Base-by-base conservation (phyloP, 2,329 filamentous ascomycete species). In the Tolypocladium cylindrosporum region DNA sequence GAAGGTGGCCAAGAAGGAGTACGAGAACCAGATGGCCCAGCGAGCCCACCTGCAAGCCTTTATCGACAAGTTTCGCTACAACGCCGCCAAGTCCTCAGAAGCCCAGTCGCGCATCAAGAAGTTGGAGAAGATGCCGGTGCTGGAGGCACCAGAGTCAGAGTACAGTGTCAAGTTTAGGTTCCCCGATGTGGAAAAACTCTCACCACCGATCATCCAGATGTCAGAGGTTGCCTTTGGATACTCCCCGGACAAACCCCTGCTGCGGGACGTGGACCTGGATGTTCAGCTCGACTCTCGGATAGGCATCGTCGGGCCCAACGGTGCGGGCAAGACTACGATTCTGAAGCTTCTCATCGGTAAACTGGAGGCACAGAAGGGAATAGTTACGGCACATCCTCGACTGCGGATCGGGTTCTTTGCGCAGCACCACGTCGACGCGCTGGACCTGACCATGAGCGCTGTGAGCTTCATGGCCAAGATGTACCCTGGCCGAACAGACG, bases 1-100 rank as follows among this genome's bases (percentile, higher is more conserved):
- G 72, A 99, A 99, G 85, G 92, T 90, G 52, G 91, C 92, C 50
- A 93, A 94, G 80, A 88, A 91, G 67, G 94, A 99, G 74, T 99
- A 99, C 75, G 94, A 99, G 75, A 97, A 95, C 75, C 94, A 99
- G 71, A 96, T 97, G 91, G 91, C 82, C 1, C 86, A 93, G 74
- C 84, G 94, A 65, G 91, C 91, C 39, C 94, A 99, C 79, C 77
- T 99, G 62, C 94, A 99, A 78, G 87, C 90, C 36, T 99, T 99
- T 75, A 99, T 99, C 76, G 94, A 99, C 82, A 99, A 99, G 77
- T 99, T 99, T 82, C 86, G 94, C 56, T 99, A 99, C 82, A 99
- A 99, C 71, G 94, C 94, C 36, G 94, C 93, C 68, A 99, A 99
- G 74, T 97, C 94, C 1, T 96, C 93, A 10, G 94, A 99, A 79